These are phyloP conservation scores for Wallacemonas rigidus DNA, from an alignment of 208 protist species.

Conservation along the genomic window DNA sequence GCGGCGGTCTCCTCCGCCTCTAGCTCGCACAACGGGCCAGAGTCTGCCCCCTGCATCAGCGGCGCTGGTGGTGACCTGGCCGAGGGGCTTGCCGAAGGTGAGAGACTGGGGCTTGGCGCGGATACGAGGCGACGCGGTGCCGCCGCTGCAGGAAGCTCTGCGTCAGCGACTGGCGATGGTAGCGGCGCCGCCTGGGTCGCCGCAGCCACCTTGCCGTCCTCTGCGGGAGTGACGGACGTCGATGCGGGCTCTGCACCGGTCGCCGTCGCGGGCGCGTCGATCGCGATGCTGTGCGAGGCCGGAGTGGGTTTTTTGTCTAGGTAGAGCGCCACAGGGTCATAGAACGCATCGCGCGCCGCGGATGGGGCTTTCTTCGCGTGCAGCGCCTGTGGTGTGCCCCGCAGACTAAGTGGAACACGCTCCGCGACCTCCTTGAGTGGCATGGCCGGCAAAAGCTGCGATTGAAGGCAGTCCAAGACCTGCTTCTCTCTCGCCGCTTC, in stretches of 20 bases:
- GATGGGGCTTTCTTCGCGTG: not conserved
- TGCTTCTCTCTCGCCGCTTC: constrained; percentile 6
- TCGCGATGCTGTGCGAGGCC: not conserved
- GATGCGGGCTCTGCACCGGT: too few species aligned
- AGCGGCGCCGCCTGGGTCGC: not conserved
- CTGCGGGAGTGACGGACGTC: not conserved
- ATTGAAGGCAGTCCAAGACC: constrained; percentile 1
- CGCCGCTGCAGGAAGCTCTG: not conserved
- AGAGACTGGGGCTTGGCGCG: constrained; percentile 9
- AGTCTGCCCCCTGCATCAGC: not conserved
- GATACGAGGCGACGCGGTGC: not conserved
- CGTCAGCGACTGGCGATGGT: not conserved
- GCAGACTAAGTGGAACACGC: constrained; percentile 1
- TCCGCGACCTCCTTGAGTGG: constrained; percentile 10
- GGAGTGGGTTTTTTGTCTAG: not conserved
- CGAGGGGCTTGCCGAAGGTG: not conserved
- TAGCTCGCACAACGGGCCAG: not conserved
- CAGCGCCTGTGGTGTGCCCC: constrained; percentile 5
- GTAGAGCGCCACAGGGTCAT: constrained; percentile 12
- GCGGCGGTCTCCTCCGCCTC: constrained; percentile 4
- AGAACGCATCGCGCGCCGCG: not conserved
- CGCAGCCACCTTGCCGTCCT: not conserved
- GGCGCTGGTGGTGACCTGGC: not conserved
- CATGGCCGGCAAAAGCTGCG: constrained; percentile 10
- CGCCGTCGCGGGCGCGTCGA: not conserved